Evolutionary conservation across 306 rosid species (phyloP).

Genomic region (Herpetospermum pedunculosum): DNA sequence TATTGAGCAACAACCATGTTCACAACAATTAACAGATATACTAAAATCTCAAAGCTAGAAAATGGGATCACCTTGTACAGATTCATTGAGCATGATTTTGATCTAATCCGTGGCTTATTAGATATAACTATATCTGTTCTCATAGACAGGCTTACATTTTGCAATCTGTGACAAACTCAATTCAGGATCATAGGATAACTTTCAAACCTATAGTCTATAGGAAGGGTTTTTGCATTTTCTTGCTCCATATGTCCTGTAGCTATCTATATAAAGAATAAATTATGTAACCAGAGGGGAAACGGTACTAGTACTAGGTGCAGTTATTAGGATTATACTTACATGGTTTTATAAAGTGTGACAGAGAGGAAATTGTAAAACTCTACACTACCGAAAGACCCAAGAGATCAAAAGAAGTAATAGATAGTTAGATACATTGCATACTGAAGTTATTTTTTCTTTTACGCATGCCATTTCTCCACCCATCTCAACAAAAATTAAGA

Average conservation of each 20-base stretch:
- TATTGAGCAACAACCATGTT: background rate
- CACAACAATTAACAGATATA: background rate
- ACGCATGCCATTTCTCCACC: background rate
- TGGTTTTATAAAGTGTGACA: background rate
- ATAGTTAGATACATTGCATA: background rate
- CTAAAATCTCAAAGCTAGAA: background rate
- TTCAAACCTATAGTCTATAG: background rate
- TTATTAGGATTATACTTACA: background rate
- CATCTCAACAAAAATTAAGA: background rate
- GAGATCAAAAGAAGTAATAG: background rate
- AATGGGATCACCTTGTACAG: background rate
- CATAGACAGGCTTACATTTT: background rate
- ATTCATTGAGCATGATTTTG: background rate
- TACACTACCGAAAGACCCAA: background rate
- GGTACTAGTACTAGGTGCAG: background rate
- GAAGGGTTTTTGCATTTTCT: background rate
- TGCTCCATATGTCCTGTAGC: background rate
- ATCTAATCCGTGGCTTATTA: background rate
- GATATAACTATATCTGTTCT: background rate
- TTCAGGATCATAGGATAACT: background rate
- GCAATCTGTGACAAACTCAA: background rate
- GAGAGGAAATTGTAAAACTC: background rate
- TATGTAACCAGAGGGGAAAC: background rate
- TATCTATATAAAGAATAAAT: background rate
- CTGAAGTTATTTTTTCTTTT: background rate